These are phyloP conservation scores for Yarrowia sp. DNA, from an alignment of 805 yeast genomes.

Conservation along the genomic window DNA sequence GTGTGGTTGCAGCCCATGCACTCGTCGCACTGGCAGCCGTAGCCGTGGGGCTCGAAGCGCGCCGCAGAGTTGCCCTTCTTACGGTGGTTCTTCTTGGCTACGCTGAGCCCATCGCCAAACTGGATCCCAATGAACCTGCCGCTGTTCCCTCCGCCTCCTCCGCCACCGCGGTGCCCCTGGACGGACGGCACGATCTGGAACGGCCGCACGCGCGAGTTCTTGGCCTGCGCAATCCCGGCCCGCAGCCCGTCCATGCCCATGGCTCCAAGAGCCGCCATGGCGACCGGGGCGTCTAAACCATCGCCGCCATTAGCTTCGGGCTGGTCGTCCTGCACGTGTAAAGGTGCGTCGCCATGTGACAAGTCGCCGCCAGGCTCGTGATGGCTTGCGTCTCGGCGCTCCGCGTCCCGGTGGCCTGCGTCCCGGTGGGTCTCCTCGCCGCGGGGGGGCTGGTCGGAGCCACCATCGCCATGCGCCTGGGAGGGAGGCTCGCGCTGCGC, in stretches of 20 bases:
- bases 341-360: conserved; percentile 2
- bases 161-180: not conserved
- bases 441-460: not conserved
- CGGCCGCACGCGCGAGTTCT: conserved; percentile 3
- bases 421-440: conserved; percentile 2
- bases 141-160: not conserved
- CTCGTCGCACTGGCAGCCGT: conserved; percentile 18
- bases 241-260: not conserved
- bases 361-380: not conserved
- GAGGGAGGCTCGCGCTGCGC: not conserved
- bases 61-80: not conserved
- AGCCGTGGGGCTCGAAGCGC: conserved; percentile 9
- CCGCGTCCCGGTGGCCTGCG: not conserved
- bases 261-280: not conserved
- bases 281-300: not conserved
- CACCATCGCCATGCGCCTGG: not conserved
- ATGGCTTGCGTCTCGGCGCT: not conserved
- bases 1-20: conserved; percentile 14
- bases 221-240: not conserved
- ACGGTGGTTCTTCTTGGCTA: not conserved
- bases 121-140: conserved; percentile 13
- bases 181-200: conserved; percentile 2
- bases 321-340: conserved; percentile 4
- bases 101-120: not conserved
- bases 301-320: not conserved